Base-by-base conservation (phyloP, 2,329 filamentous ascomycete species). In the Cyphellophora europaea region DNA sequence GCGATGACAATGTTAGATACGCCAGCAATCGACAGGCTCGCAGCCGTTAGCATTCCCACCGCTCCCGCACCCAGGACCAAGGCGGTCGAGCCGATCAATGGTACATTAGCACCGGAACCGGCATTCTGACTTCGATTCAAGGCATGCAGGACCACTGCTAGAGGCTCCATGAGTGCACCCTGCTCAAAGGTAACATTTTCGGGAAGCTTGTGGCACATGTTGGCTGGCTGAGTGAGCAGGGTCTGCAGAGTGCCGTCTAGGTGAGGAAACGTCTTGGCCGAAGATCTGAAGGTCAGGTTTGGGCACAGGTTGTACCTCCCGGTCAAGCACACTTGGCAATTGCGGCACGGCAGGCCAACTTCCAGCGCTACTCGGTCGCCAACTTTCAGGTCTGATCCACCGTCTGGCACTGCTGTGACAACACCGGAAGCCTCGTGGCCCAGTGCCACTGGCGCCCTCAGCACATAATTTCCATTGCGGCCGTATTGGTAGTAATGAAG, bases 331-430 rank as follows among this genome's bases (percentile, higher is more conserved):
- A 70, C 58, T 14, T 63, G 55, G 50, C 74, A 79, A 27, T 56
- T 52, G 25, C 82, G 77, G 65, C 89, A 96, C 1, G 87, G 85
- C 34, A 84, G 73, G 33, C 89, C 89, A 11, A 93, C 89, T 68
- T 96, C 89, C 27, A 96, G 67, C n/a, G 89, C 87, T 13, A 95
- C 81, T 49, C 83, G 79, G 62, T 95, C 88, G 38, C 88, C 88
- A 8, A 70, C 54, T 47, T 73, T 64, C 12, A 45, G 30, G 11
- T 10, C 19, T 19, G 44, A 34, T 3, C 19, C 15, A 12, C 25
- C 36, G 14, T 19, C 28, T 2, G 70, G 55, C 27, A 84, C 67
- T 30, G 74, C 72, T 35, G 86, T 75, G 27, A 96, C 70, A 17
- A 83, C 80, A 40, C 87, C 88, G 6, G 85, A 73, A 11, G 86